A percentile compares a stretch with the other conserved stretches of the same genome.
phyloP scores from a whole-genome alignment of 1,284 basidiomycete genomes.

The Rhodotorula sp. region DNA sequence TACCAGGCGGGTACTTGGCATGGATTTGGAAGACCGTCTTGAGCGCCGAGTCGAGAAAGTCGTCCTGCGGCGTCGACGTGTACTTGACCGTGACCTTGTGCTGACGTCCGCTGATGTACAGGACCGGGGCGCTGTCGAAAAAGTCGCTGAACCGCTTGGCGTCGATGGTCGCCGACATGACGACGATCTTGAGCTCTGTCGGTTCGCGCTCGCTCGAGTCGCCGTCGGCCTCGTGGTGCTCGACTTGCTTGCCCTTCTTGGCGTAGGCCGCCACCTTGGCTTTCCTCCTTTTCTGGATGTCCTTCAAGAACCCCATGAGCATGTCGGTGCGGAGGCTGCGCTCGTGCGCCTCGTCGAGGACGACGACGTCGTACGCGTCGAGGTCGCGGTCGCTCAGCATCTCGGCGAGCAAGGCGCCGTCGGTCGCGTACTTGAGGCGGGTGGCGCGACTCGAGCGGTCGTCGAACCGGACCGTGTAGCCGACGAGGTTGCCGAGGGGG shows the following conservation, averaged over 20 bases:
- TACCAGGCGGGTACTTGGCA: constrained; percentile 66
- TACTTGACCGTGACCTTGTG: constrained; percentile 71
- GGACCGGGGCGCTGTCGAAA: constrained; percentile 78
- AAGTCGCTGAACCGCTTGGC: constrained; percentile 89
- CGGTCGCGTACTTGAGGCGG: constrained; percentile 90
- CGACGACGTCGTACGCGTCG: constrained; percentile 78
- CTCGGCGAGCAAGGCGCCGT: constrained; percentile 93
- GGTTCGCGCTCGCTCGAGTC: constrained; percentile 47
- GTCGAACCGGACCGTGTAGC: constrained; percentile 95
- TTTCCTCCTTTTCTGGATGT: constrained; percentile 49
- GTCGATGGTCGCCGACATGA: constrained; percentile 97
- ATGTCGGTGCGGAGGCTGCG: constrained; percentile 91
- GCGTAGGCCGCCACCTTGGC: constrained; percentile 46
- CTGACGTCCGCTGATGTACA: constrained; percentile 90
- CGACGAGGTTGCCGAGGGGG: constrained; percentile 69
- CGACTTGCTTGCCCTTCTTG: constrained; percentile 57
- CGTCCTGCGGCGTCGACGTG: constrained; percentile 66
- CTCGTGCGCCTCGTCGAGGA: constrained; percentile 98
- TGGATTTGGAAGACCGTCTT: constrained; percentile 91
- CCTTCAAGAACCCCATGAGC: constrained; percentile 83
- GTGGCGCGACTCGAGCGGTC: constrained; percentile 66
- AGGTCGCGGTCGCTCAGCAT: constrained; percentile 75
- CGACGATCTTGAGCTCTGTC: constrained; percentile 73
- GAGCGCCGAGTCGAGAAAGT: constrained; percentile 85
- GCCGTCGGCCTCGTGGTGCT: constrained; percentile 58